Base-by-base conservation (phyloP, 139 green algal genomes). In the Parachlorella kessleri region DNA sequence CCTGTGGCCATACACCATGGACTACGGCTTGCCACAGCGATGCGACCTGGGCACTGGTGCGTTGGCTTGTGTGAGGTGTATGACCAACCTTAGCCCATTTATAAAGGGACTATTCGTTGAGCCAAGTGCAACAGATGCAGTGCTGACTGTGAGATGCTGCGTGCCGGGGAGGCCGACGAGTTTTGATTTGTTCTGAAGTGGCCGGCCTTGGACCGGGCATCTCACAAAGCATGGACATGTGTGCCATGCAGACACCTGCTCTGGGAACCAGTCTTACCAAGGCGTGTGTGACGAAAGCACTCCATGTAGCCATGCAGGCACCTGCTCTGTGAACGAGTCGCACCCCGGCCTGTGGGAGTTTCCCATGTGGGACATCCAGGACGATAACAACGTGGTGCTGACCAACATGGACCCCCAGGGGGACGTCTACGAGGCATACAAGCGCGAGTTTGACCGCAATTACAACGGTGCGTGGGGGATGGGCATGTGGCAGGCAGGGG, bases 1-100 rank as follows among this genome's bases (percentile, higher is more conserved):
- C 37, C 55, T 82, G 39, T 82, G 77, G 77, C 77, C 77, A 55
- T 82, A 82, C 70, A 82, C 77, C 55, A 82, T 82, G 77, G 77
- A 82, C 55, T 78, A 82, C 26, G 77, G 77, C 59, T 14, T 82
- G 18, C 77, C 77, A 6, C 77, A 80, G 74, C 32, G 6, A 33
- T 74, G 42, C 23, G 48, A 59, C 48, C 48, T 59, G 21, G 48
- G 48, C 14, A 59, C 48, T 59, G 48, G 48, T 59, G 48, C 48
- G 48, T 18, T n/a, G n/a, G n/a, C n/a, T n/a, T n/a, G n/a, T n/a
- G n/a, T n/a, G n/a, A n/a, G n/a, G n/a, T n/a, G n/a, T n/a, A n/a
- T n/a, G n/a, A n/a, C n/a, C n/a, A n/a, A n/a, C n/a, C n/a, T n/a
- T n/a, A n/a, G n/a, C n/a, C n/a, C n/a, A n/a, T n/a, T n/a, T n/a